Base-by-base conservation (phyloP, 2,329 filamentous ascomycete genomes). In the Cytospora mali region DNA sequence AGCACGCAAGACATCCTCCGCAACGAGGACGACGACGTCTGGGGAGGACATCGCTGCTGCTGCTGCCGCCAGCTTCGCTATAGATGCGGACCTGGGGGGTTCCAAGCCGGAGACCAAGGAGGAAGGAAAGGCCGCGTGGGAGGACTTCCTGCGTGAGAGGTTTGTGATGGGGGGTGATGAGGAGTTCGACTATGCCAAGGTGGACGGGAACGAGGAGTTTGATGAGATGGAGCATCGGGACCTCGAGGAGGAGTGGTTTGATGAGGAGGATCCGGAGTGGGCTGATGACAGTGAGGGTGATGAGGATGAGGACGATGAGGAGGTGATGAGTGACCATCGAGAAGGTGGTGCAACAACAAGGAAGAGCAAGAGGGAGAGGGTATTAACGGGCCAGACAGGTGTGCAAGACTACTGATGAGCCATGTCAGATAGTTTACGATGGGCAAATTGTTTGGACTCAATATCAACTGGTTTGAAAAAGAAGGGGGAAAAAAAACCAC, bases 211-310 rank as follows among this genome's bases (percentile, higher is more conserved):
- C 70, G 88, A 92, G 31, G 87, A 88, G 23, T 88, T 87, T 61
- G 92, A 96, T 72, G 85, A 74, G 72, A 76, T 80, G 74, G 81
- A 71, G 79, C 85, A 78, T 66, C 76, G 80, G n/a, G 87, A 89
- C 58, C 79, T 79, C 16, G 83, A 94, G 74, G 91, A 96, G 42
- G 82, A 81, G 23, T 96, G 91, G 79, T 93, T 96, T 71, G 91
- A 93, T 25, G 86, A 87, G 6, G 89, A 96, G 78, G 88, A 91
- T 68, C 88, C 90, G 0, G 81, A 81, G 54, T 92, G 88, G 84
- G 79, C 83, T 31, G 81, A 79, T 56, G 77, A 75, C 7, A 72
- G 49, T 7, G 58, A 21, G 1, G 61, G 49, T 27, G 57, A 46
- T 16, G 64, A 58, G 28, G 67, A 79, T 2, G 74, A 73, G 14